Conservation (phyloP, 1,284 basidiomycete species). For the Gymnopus androsaceus region DNA sequence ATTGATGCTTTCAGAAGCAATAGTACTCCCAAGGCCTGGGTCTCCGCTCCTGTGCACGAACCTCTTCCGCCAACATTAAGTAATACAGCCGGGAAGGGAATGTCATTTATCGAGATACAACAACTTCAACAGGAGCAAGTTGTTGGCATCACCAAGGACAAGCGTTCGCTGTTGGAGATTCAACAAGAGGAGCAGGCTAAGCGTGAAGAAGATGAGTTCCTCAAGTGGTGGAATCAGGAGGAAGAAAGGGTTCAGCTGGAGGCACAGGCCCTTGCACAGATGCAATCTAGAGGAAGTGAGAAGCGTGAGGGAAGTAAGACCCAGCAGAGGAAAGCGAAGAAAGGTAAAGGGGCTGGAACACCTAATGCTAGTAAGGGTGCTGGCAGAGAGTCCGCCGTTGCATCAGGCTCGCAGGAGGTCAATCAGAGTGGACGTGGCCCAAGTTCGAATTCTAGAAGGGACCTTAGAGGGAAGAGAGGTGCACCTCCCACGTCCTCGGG, state of each 20-base stretch:
- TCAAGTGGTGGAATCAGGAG: constrained; percentile 85
- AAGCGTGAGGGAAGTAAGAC: background rate
- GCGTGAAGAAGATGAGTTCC: constrained; percentile 73
- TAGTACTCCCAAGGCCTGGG: constrained; percentile 54
- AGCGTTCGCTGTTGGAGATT: constrained; percentile 75
- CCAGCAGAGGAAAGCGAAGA: constrained; percentile 2
- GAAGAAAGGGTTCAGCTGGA: constrained; percentile 65
- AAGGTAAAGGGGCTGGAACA: background rate
- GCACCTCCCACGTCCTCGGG: background rate
- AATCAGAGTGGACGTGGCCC: background rate
- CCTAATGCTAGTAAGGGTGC: background rate
- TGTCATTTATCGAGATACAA: constrained; percentile 85
- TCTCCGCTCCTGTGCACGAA: constrained; percentile 47
- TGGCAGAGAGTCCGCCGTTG: background rate
- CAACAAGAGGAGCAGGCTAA: constrained; percentile 78
- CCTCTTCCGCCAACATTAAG: constrained; percentile 34
- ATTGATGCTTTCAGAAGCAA: constrained; percentile 35
- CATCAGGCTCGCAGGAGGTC: background rate
- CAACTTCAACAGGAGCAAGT: constrained; percentile 67
- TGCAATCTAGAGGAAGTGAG: background rate
- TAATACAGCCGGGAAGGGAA: constrained; percentile 32
- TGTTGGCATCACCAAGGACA: constrained; percentile 43
- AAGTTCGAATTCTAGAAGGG: background rate
- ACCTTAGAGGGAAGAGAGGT: constrained; percentile 6
- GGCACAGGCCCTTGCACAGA: constrained; percentile 28